These are phyloP conservation scores for Capsella bursapastoris DNA, from an alignment of 345 rosid species.

Conservation along the genomic window DNA sequence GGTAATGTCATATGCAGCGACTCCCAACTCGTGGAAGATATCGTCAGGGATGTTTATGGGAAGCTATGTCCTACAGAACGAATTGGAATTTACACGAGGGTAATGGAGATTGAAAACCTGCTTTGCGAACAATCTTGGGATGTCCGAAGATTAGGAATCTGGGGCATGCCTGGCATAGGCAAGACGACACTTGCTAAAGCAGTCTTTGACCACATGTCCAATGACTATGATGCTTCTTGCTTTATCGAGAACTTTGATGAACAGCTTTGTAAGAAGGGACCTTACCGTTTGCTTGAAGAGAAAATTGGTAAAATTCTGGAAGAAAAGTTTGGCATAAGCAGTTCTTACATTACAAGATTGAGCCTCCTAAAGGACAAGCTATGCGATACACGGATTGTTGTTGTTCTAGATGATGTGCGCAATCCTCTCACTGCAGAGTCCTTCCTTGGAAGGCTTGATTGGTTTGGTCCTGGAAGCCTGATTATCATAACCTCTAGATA, in stretches of 20 bases:
- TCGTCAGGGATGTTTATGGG: background rate
- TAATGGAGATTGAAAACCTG: background rate
- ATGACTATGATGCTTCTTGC: background rate
- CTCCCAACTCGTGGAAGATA: background rate
- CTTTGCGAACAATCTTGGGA: conserved; percentile 5
- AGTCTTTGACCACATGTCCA: background rate
- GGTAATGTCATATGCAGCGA: too few species aligned
- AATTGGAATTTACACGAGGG: background rate
- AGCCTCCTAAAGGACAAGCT: too few species aligned
- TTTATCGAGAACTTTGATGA: background rate
- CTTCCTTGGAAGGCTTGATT: background rate
- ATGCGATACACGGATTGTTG: too few species aligned
- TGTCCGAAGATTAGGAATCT: background rate
- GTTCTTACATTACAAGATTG: too few species aligned
- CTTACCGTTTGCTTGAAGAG: too few species aligned
- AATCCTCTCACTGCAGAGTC: background rate
- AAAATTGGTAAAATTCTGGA: too few species aligned
- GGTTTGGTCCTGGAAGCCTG: background rate
- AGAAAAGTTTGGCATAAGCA: too few species aligned
- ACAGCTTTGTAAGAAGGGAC: too few species aligned
- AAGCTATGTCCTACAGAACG: background rate
- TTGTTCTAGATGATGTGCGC: background rate
- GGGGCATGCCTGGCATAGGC: conserved; percentile 4
- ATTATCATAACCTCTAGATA: background rate
- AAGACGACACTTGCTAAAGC: conserved; percentile 4